Percentiles rank a stretch among this genome's conserved stretches.
These are phyloP conservation scores for Lodderomyces elongisporus DNA, from an alignment of 1,139 yeast genomes.

Conservation along the genomic window DNA sequence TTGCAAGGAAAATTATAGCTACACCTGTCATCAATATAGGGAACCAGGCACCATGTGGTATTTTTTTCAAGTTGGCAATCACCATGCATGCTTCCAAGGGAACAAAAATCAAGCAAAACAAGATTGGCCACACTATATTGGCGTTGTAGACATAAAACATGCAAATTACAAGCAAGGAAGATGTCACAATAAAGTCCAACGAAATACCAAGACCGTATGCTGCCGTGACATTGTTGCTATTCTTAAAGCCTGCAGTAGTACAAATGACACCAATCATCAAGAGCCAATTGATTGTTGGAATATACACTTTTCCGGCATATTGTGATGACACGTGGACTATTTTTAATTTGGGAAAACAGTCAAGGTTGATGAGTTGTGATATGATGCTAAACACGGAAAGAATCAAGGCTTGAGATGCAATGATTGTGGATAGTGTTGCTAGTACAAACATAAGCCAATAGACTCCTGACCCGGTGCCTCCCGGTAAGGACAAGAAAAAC, in stretches of 20 bases:
- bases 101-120: slow-evolving; percentile 36
- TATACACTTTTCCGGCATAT: slow-evolving; percentile 46
- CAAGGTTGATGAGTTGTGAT: slow-evolving; percentile 47
- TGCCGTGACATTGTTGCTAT: slow-evolving; percentile 47
- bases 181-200: slow-evolving; percentile 49
- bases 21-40: slow-evolving; percentile 41
- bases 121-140: slow-evolving; percentile 28
- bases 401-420: slow-evolving; percentile 58
- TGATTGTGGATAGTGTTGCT: slow-evolving; percentile 51
- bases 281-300: slow-evolving; percentile 45
- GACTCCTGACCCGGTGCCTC: slow-evolving; percentile 35
- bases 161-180: slow-evolving; percentile 40
- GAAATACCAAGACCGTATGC: slow-evolving; percentile 60
- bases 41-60: slow-evolving; percentile 58
- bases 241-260: slow-evolving; percentile 50
- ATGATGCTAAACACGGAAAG: slow-evolving; percentile 51
- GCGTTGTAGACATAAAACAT: slow-evolving; percentile 43
- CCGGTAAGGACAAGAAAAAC: slow-evolving; percentile 50
- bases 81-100: slow-evolving; percentile 45
- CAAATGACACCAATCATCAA: slow-evolving; percentile 46
- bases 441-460: slow-evolving; percentile 52
- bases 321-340: slow-evolving; percentile 40
- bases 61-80: slow-evolving; percentile 45
- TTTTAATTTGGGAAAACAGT: slow-evolving; percentile 48
- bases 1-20: slow-evolving; percentile 26